Conservation (phyloP, 495 filamentous ascomycete species). For the Barbatosphaeria neglecta region DNA sequence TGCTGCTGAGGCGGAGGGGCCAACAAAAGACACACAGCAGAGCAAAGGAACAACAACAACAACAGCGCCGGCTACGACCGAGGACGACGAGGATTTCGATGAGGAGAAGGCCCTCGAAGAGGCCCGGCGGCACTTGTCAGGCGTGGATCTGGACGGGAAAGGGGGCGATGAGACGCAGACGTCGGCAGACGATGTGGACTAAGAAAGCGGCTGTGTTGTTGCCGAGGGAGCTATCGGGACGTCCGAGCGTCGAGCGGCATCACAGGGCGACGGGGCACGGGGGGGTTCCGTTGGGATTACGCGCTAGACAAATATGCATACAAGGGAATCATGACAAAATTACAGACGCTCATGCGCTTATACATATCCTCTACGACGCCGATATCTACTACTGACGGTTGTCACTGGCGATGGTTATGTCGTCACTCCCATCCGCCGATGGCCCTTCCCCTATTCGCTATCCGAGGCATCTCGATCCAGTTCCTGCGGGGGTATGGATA, state of each 20-base stretch:
- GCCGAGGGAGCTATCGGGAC: too few relatives aligned
- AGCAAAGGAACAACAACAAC: too few relatives aligned
- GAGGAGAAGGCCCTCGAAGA: slow-evolving; percentile 15
- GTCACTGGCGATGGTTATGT: too few relatives aligned
- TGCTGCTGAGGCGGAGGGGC: slow-evolving; percentile 1
- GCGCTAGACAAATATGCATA: background rate
- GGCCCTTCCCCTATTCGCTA: background rate
- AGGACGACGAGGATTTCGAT: slow-evolving; percentile 6
- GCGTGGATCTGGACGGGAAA: background rate
- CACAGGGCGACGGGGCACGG: too few relatives aligned
- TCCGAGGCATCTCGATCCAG: slow-evolving; percentile 1
- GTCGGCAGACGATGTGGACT: slow-evolving; percentile 20
- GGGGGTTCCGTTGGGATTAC: background rate
- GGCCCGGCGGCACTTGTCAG: slow-evolving; percentile 9
- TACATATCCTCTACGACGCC: too few relatives aligned
- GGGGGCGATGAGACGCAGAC: background rate
- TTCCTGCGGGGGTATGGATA: slow-evolving; percentile 6
- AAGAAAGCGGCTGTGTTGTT: background rate
- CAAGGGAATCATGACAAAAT: background rate
- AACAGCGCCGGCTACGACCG: background rate
- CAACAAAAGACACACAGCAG: too few relatives aligned
- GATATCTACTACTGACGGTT: too few relatives aligned
- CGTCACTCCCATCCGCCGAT: too few relatives aligned
- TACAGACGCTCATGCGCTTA: background rate
- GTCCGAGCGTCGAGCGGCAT: too few relatives aligned